A percentile compares a stretch with the other conserved stretches of the same genome.
Conservation (phyloP, 768 basidiomycete species). For the Rhizopogon vinicolor region DNA sequence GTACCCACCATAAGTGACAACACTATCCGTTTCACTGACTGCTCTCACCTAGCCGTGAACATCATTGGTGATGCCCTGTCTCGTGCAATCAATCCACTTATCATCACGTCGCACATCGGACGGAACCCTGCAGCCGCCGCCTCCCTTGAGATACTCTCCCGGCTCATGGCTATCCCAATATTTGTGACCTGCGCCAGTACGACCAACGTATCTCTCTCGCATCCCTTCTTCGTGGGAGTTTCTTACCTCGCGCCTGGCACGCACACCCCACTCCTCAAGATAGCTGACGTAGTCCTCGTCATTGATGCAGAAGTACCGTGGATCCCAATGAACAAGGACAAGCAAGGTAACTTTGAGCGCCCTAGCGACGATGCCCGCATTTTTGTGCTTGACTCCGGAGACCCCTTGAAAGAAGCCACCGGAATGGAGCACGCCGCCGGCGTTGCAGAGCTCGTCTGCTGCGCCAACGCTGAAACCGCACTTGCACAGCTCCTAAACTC, state of each 20-base stretch:
- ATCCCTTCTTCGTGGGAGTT: conserved; percentile 49
- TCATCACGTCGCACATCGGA: conserved; percentile 62
- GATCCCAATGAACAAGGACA: conserved; percentile 45
- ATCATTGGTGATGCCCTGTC: conserved; percentile 47
- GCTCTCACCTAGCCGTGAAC: conserved; percentile 19
- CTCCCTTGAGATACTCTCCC: conserved; percentile 44
- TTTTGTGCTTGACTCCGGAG: conserved; percentile 58
- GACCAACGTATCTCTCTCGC: conserved; percentile 52
- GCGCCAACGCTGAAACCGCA: conserved; percentile 50
- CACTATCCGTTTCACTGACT: not conserved
- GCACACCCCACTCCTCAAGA: conserved; percentile 42
- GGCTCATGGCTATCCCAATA: conserved; percentile 49
- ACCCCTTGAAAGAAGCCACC: conserved; percentile 48
- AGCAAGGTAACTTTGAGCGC: conserved; percentile 21
- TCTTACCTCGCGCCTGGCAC: conserved; percentile 43
- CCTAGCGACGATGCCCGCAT: conserved; percentile 43
- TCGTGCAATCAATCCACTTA: conserved; percentile 49
- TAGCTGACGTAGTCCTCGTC: conserved; percentile 59
- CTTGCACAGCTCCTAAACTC: conserved; percentile 41
- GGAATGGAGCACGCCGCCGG: conserved; percentile 44
- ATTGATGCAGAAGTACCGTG: conserved; percentile 67
- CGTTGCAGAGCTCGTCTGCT: conserved; percentile 54
- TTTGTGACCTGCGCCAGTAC: conserved; percentile 45
- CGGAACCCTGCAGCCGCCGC: conserved; percentile 45
- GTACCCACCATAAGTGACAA: conserved; percentile 15